phyloP scores from a whole-genome alignment of 2,329 filamentous ascomycete genomes.

The Sporothrix luriei region DNA sequence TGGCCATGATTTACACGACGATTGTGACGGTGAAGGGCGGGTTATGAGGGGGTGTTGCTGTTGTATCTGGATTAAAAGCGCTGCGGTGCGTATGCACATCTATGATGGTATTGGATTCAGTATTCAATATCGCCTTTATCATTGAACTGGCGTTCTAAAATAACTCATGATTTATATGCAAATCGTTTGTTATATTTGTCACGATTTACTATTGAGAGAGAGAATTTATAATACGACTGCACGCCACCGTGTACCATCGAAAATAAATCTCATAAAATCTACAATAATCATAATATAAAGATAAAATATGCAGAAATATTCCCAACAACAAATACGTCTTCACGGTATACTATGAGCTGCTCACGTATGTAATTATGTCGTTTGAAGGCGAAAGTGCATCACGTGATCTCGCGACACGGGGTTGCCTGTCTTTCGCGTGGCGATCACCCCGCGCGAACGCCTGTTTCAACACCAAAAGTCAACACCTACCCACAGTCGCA shows the following conservation, averaged over 20 bases:
- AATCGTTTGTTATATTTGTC: too few species aligned
- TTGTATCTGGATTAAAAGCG: too few species aligned
- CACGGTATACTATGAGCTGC: neutral
- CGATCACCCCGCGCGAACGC: neutral
- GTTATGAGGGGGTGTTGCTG: neutral
- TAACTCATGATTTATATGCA: too few species aligned
- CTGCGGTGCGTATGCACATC: neutral
- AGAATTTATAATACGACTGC: too few species aligned
- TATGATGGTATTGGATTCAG: neutral
- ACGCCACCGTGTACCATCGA: too few species aligned
- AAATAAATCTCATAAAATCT: neutral
- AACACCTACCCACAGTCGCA: neutral
- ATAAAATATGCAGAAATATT: neutral
- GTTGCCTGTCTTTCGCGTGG: slow-evolving; percentile 16
- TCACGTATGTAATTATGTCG: neutral
- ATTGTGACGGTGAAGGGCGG: slow-evolving; percentile 52
- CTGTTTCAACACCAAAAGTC: neutral
- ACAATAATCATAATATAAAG: neutral
- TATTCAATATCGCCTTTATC: neutral
- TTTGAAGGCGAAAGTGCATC: neutral
- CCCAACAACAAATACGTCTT: neutral
- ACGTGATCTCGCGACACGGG: slow-evolving; percentile 25
- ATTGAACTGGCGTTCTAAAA: too few species aligned
- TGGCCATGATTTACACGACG: slow-evolving; percentile 72
- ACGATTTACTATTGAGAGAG: too few species aligned